phyloP scores from a whole-genome alignment of 2,329 filamentous ascomycete genomes.

The Neofusicoccum ribis region DNA sequence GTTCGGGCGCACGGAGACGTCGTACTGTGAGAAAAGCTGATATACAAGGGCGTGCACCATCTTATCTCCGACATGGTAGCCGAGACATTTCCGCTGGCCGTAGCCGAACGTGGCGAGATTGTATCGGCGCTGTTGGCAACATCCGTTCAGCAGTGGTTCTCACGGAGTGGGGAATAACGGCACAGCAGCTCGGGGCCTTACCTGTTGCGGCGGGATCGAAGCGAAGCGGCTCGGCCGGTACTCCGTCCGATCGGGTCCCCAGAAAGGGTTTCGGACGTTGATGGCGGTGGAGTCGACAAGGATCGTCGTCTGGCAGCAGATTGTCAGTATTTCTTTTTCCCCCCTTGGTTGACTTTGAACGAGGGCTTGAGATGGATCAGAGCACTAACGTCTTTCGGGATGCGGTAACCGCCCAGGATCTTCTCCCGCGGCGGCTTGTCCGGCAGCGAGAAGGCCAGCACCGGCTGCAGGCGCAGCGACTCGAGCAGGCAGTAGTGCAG shows the following conservation, averaged over 20 bases:
- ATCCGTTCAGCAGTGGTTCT: background rate
- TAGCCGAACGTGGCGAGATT: slow-evolving; percentile 17
- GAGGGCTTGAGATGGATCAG: background rate
- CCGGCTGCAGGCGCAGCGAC: slow-evolving; percentile 19
- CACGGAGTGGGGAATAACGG: background rate
- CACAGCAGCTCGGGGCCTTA: background rate
- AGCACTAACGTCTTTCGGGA: slow-evolving; percentile 10
- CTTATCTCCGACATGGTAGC: slow-evolving; percentile 15
- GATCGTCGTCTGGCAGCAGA: slow-evolving; percentile 13
- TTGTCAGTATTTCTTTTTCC: no score
- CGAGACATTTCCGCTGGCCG: slow-evolving; percentile 19
- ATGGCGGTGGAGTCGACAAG: slow-evolving; percentile 16
- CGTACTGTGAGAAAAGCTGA: slow-evolving; percentile 18
- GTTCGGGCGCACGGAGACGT: background rate
- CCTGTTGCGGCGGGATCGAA: slow-evolving; percentile 12
- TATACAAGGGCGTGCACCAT: slow-evolving; percentile 10
- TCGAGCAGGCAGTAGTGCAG: slow-evolving; percentile 18
- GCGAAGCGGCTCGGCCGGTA: slow-evolving; percentile 17
- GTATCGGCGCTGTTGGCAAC: slow-evolving; percentile 15
- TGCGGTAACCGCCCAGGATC: slow-evolving; percentile 6
- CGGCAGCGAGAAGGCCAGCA: slow-evolving; percentile 10
- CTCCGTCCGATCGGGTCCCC: slow-evolving; percentile 8
- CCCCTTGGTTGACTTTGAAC: background rate
- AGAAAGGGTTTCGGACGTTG: slow-evolving; percentile 21
- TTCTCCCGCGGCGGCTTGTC: slow-evolving; percentile 13